Percentiles rank a stretch among this genome's conserved stretches.
Conservation (phyloP, 495 filamentous ascomycete genomes). For the Penicillium odoratum region DNA sequence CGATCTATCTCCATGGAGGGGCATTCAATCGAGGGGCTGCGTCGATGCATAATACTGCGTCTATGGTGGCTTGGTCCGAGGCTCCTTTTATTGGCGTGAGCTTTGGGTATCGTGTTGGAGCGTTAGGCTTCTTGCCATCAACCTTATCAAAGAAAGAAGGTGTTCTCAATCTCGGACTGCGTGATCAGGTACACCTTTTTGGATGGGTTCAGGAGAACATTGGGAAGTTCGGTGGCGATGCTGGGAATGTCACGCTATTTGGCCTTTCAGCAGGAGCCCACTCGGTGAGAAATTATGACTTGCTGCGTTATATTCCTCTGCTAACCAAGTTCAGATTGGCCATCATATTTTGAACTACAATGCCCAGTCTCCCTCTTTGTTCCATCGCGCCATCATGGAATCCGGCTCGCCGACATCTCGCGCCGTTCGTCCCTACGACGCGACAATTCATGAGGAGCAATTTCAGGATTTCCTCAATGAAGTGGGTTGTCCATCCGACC, state of each 20-base stretch:
- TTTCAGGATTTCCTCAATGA: slow-evolving; percentile 56
- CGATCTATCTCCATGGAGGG: slow-evolving; percentile 52
- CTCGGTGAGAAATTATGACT: slow-evolving; percentile 40
- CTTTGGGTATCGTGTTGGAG: slow-evolving; percentile 63
- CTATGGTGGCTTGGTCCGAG: slow-evolving; percentile 57
- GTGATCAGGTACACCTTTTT: slow-evolving; percentile 59
- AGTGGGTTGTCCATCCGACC: slow-evolving; percentile 36
- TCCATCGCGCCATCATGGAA: slow-evolving; percentile 63
- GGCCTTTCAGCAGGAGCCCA: slow-evolving; percentile 64
- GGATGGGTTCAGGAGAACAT: slow-evolving; percentile 65
- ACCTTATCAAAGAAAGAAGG: slow-evolving; percentile 51
- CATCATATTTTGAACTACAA: slow-evolving; percentile 61
- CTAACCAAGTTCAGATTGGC: slow-evolving; percentile 49
- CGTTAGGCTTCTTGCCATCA: slow-evolving; percentile 63
- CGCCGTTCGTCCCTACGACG: slow-evolving; percentile 54
- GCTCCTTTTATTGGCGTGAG: slow-evolving; percentile 57
- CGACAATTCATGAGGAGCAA: slow-evolving; percentile 59
- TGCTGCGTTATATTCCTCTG: neutral
- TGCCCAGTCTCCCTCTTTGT: slow-evolving; percentile 38
- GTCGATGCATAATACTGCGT: slow-evolving; percentile 39
- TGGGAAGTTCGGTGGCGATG: slow-evolving; percentile 58
- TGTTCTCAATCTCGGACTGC: slow-evolving; percentile 61
- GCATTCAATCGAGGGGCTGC: slow-evolving; percentile 41
- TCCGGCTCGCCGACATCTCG: slow-evolving; percentile 64
- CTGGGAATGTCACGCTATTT: slow-evolving; percentile 62